A percentile compares a stretch with the other conserved stretches of the same genome.
These are phyloP conservation scores for Sesbania bispinosa DNA, from an alignment of 306 rosid species.

Conservation along the genomic window DNA sequence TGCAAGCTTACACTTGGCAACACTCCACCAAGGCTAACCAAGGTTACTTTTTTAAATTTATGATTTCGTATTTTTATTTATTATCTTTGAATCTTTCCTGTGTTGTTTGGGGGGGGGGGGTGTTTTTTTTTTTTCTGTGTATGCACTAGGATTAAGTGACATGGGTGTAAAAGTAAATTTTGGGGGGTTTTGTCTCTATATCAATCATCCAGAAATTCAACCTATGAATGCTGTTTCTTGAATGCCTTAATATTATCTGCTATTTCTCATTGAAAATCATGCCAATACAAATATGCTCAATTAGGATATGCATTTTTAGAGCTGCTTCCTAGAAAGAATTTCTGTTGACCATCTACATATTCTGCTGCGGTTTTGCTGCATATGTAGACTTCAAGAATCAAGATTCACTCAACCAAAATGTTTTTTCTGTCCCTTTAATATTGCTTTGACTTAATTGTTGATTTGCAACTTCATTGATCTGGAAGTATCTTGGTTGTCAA, in stretches of 20 bases:
- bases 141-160: no score
- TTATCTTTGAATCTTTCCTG: not conserved
- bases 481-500: not conserved
- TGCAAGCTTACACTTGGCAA: constrained; percentile 93
- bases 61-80: not conserved
- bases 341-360: not conserved
- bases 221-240: not conserved
- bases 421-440: not conserved
- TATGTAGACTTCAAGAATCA: not conserved
- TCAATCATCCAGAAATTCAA: not conserved
- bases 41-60: constrained; percentile 34
- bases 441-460: not conserved
- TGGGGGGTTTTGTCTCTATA: not conserved
- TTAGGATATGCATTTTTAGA: not conserved
- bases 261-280: not conserved
- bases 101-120: no score
- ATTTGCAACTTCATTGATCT: constrained; percentile 12
- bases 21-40: constrained; percentile 81
- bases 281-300: not conserved
- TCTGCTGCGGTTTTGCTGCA: not conserved
- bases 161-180: constrained; percentile 13
- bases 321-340: not conserved
- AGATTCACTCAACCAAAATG: not conserved
- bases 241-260: not conserved
- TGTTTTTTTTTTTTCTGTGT: no score